These are phyloP conservation scores for Gentiana straminea DNA, from an alignment of 257 asterid genomes.

Conservation along the genomic window DNA sequence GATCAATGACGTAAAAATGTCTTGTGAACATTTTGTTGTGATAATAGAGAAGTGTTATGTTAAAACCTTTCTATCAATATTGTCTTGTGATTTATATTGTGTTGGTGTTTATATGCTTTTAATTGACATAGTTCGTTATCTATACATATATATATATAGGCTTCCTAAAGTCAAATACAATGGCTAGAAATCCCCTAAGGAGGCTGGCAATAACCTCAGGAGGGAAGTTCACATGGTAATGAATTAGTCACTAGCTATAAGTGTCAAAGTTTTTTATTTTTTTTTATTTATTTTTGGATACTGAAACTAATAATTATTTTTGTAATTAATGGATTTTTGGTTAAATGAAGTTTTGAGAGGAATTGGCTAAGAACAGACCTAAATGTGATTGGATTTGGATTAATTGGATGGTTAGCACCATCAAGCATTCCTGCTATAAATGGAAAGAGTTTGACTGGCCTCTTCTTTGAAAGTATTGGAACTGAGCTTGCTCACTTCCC, in stretches of 20 bases:
- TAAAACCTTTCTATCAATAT: too few relatives aligned
- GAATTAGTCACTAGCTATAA: background rate
- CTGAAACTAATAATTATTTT: background rate
- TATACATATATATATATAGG: conserved; percentile 17
- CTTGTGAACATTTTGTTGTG: too few relatives aligned
- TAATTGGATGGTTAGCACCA: conserved; percentile 94
- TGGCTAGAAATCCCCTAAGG: conserved; percentile 56
- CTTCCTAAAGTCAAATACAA: conserved; percentile 41
- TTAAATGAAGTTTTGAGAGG: conserved; percentile 51
- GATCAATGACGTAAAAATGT: too few relatives aligned
- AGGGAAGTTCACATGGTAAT: conserved; percentile 72
- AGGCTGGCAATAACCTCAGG: conserved; percentile 53
- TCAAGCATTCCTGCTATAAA: conserved; percentile 75
- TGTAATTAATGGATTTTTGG: background rate
- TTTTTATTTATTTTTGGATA: background rate
- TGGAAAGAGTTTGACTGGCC: conserved; percentile 78
- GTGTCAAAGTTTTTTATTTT: background rate
- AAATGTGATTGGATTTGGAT: conserved; percentile 87
- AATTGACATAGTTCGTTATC: too few relatives aligned
- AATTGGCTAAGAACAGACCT: conserved; percentile 81
- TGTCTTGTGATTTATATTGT: too few relatives aligned
- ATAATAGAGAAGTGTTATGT: too few relatives aligned
- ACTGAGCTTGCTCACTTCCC: conserved; percentile 85
- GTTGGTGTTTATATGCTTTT: too few relatives aligned
- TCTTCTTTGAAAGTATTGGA: conserved; percentile 87